Evolutionary conservation across 306 rosid genomes (phyloP).

Genomic region (Arachis stenosperma): DNA sequence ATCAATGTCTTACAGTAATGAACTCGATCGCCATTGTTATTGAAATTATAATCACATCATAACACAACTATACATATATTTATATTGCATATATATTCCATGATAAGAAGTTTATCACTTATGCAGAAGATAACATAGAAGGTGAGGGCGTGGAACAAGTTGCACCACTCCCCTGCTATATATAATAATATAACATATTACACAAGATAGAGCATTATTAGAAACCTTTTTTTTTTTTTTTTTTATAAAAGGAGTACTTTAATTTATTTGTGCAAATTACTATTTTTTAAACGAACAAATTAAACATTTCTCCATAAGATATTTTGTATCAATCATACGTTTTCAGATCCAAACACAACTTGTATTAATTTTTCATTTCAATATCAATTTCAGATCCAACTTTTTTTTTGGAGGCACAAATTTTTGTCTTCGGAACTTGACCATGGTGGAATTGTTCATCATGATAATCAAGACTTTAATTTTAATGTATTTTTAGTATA

Average conservation of each 20-base stretch:
- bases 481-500: too few species aligned
- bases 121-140: background rate
- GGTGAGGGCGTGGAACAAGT: background rate
- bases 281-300: too few species aligned
- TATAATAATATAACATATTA: too few species aligned
- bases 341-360: background rate
- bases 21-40: background rate
- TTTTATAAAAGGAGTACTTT: too few species aligned
- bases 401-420: too few species aligned
- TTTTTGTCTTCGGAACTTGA: background rate
- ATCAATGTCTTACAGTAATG: background rate
- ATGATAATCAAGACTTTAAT: background rate
- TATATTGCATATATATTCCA: too few species aligned
- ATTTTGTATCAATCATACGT: too few species aligned
- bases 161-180: background rate
- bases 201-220: background rate
- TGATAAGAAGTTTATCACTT: background rate
- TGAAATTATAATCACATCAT: background rate
- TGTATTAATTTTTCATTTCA: background rate
- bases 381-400: background rate
- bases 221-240: too few species aligned
- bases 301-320: too few species aligned
- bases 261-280: too few species aligned
- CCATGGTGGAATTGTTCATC: background rate
- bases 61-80: background rate